phyloP scores from a whole-genome alignment of 768 basidiomycete species.

The Termitomyces sp. region DNA sequence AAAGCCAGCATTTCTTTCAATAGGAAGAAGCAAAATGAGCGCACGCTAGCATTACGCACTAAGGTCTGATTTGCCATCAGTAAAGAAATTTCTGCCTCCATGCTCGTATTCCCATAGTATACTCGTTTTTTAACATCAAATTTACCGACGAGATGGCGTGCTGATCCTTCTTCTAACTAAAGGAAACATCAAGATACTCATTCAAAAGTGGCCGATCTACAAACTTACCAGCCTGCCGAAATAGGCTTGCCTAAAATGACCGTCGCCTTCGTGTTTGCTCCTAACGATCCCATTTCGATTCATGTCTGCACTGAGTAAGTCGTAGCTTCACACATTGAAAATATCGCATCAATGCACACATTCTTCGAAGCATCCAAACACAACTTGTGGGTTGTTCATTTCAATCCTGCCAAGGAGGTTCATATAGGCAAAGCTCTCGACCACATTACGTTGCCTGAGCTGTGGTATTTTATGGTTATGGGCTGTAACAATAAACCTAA shows the following conservation, averaged over 20 bases:
- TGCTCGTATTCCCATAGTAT: constrained; percentile 95
- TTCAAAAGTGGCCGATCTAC: background rate
- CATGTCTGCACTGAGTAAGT: constrained; percentile 31
- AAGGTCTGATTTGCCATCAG: constrained; percentile 96
- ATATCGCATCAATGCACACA: constrained; percentile 42
- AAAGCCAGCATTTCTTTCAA: background rate
- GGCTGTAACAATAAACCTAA: constrained; percentile 72
- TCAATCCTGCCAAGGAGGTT: constrained; percentile 74
- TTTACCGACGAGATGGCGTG: constrained; percentile 57
- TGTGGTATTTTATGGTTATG: constrained; percentile 74
- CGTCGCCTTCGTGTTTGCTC: constrained; percentile 52
- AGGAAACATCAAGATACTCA: background rate
- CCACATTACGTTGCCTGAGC: constrained; percentile 53
- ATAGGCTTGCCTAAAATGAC: constrained; percentile 65
- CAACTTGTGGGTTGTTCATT: constrained; percentile 72
- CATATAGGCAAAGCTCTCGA: constrained; percentile 86
- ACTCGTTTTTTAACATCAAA: constrained; percentile 88
- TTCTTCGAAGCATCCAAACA: constrained; percentile 78
- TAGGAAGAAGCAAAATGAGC: background rate
- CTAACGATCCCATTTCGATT: constrained; percentile 41
- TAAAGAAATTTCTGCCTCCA: constrained; percentile 94
- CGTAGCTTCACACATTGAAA: background rate
- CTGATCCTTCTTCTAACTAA: constrained; percentile 56
- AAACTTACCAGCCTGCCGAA: constrained; percentile 82
- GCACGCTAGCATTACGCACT: constrained; percentile 31